These are phyloP conservation scores for Logfia minima DNA, from an alignment of 129 eudicot genomes.

Conservation along the genomic window DNA sequence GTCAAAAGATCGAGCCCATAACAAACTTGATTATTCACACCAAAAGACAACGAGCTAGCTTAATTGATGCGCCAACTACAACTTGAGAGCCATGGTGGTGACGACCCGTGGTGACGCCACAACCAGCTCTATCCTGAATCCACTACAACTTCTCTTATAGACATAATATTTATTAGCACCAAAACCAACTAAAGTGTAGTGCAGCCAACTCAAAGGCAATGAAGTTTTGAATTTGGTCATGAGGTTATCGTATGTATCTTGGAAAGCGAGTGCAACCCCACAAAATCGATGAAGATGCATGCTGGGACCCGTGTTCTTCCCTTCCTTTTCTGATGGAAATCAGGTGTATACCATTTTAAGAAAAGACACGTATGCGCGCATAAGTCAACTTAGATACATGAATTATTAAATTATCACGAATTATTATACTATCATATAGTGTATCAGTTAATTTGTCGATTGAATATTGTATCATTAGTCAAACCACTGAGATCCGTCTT, in stretches of 20 bases:
- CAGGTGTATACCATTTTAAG: constrained; percentile 18
- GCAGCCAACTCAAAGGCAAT: constrained; percentile 13
- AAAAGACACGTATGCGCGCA: not conserved
- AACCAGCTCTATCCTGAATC: too few species aligned
- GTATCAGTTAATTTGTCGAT: too few species aligned
- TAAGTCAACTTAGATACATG: not conserved
- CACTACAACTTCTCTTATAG: too few species aligned
- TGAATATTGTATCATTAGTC: too few species aligned
- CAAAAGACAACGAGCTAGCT: too few species aligned
- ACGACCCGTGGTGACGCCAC: too few species aligned
- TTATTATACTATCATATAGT: too few species aligned
- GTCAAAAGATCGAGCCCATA: too few species aligned
- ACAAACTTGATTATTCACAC: too few species aligned
- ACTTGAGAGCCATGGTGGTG: too few species aligned
- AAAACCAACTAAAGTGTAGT: constrained; percentile 32
- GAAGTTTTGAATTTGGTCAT: not conserved
- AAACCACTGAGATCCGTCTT: too few species aligned
- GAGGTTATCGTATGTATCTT: constrained; percentile 25
- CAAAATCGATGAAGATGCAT: constrained; percentile 26
- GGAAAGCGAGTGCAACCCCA: constrained; percentile 39
- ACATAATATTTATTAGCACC: not conserved
- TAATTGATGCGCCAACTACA: too few species aligned
- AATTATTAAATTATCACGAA: not conserved
- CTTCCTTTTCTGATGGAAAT: constrained; percentile 15
- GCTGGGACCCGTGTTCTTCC: constrained; percentile 10